Evolutionary conservation across 2,329 filamentous ascomycete genomes (phyloP), one percentile per base, ranked within the genome.

Genomic region (Exophiala alcalophila): DNA sequence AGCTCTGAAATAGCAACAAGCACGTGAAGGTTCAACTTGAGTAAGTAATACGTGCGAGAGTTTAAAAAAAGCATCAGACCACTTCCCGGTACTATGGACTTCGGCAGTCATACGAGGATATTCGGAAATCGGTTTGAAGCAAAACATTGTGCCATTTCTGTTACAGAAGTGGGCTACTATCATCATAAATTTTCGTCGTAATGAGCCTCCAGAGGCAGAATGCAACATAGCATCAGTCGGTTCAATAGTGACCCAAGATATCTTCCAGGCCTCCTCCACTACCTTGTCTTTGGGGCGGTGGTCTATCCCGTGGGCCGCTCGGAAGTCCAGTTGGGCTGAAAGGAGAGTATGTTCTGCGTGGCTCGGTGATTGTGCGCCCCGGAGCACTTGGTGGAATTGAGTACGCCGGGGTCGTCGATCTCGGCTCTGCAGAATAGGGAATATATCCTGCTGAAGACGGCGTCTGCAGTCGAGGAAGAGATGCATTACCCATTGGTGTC

Each of bases 181-280:
- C 41, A 44, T 49, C 38, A 46, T 51, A 45, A 45, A 23, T 27
- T 24, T 43, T 52, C 45, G 34, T 52, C 32, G 27, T 42, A 19
- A 29, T 29, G 36, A 41, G 40, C 25, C n/a, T n/a, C 21, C 15
- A 33, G 31, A 34, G 25, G 10, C 29, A 20, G 14, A 34, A 27
- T 4, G 16, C 27, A 25, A 36, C 39, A 39, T 34, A 25, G 20
- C 21, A 28, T 35, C 35, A 34, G 11, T 35, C 19, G 24, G 6
- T 55, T n/a, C 47, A 51, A 44, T 56, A 56, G 44, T 53, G 52
- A 31, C 52, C 47, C 35, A 56, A 43, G 21, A 56, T 56, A 33
- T 56, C 49, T 25, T 56, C 47, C 18, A 53, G n/a, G n/a, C n/a
- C 32, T 16, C 39, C 50, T 12, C 39, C 50, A 31, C 50, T 52